Percentiles rank a stretch among this genome's conserved stretches.
Conservation (phyloP, 1,284 basidiomycete species). For the Malassezia japonica region DNA sequence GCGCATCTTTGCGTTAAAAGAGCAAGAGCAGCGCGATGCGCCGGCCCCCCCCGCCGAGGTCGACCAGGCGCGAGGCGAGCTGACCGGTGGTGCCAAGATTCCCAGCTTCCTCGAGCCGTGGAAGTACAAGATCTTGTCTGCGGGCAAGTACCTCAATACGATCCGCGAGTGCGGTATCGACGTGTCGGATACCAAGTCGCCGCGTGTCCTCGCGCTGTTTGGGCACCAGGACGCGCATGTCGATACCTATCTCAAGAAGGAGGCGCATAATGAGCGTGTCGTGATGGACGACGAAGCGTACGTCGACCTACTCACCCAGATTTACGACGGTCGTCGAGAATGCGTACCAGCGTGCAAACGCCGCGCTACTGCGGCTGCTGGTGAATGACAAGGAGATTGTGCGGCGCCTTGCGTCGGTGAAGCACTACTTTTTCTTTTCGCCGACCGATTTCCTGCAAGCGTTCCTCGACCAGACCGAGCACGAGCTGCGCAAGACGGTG, state of each 20-base stretch:
- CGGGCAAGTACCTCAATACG: constrained; percentile 47
- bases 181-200: constrained; percentile 18
- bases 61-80: constrained; percentile 50
- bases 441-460: constrained; percentile 43
- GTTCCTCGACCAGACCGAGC: constrained; percentile 40
- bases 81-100: constrained; percentile 47
- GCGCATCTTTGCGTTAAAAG: constrained; percentile 27
- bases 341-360: constrained; percentile 44
- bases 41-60: constrained; percentile 17
- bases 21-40: constrained; percentile 29
- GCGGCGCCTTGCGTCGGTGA: constrained; percentile 36
- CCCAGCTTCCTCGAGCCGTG: constrained; percentile 45
- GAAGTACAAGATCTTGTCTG: constrained; percentile 46
- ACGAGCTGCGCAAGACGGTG: constrained; percentile 41
- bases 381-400: constrained; percentile 42
- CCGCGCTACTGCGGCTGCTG: constrained; percentile 36
- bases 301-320: constrained; percentile 15
- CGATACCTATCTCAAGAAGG: constrained; percentile 2
- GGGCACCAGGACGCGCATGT: constrained; percentile 16
- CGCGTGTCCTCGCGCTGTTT: constrained; percentile 13
- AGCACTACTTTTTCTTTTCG: constrained; percentile 46
- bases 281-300: constrained; percentile 38
- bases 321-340: constrained; percentile 41
- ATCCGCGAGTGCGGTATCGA: constrained; percentile 46
- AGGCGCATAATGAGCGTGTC: constrained; percentile 16